These are phyloP conservation scores for Chaetomium sp. DNA, from an alignment of 2,329 filamentous ascomycete species.

Conservation along the genomic window DNA sequence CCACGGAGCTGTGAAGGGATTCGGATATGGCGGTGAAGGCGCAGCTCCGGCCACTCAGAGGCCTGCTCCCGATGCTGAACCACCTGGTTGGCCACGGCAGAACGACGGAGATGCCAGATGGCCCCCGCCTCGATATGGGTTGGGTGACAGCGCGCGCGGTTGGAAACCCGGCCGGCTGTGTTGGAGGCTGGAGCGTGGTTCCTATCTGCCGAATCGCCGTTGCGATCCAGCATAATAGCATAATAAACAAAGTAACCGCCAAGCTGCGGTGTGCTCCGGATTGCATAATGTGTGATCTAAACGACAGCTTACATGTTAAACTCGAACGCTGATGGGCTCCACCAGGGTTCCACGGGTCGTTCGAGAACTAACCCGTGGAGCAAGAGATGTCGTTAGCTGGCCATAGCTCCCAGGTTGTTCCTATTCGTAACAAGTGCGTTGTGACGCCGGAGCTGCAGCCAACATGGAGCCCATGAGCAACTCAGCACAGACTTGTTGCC, in stretches of 20 bases:
- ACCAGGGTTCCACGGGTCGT: neutral
- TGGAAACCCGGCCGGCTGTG: neutral
- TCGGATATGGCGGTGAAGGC: slow-evolving; percentile 17
- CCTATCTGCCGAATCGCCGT: slow-evolving; percentile 3
- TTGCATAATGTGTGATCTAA: neutral
- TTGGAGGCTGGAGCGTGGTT: neutral
- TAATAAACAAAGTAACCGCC: neutral
- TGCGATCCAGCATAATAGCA: neutral
- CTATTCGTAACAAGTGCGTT: neutral
- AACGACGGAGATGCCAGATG: neutral
- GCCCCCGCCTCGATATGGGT: neutral
- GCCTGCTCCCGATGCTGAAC: neutral
- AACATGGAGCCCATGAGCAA: neutral
- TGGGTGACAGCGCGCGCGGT: slow-evolving; percentile 1
- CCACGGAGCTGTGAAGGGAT: neutral
- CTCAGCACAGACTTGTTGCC: neutral
- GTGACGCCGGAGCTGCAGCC: neutral
- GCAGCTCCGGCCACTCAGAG: slow-evolving; percentile 1
- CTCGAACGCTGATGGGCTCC: neutral
- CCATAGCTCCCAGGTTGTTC: neutral
- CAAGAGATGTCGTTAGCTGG: neutral
- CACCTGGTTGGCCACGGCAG: slow-evolving; percentile 10
- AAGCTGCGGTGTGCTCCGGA: neutral
- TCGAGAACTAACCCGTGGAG: neutral
- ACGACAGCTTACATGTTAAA: neutral